Percentiles rank a stretch among this genome's conserved stretches.
phyloP scores from a whole-genome alignment of 1,139 yeast species.

The Nakaseomyces nivariensis region DNA sequence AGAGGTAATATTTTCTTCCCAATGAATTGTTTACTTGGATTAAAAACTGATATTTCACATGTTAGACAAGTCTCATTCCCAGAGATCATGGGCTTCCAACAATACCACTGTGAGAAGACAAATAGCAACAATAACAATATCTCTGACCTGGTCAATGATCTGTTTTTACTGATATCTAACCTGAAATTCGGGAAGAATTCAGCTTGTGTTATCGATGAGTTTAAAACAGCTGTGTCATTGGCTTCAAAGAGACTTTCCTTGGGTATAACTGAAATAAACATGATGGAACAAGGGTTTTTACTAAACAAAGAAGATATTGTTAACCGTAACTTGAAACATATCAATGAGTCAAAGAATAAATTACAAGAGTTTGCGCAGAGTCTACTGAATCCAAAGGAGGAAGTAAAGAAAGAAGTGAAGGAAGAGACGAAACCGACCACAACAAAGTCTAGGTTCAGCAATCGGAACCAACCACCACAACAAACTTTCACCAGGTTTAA shows the following conservation, averaged over 20 bases:
- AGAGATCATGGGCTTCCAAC: conserved; percentile 8
- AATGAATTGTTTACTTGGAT: background rate
- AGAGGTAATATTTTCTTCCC: conserved; percentile 16
- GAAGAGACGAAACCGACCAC: background rate
- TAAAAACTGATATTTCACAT: background rate
- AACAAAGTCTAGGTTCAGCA: background rate
- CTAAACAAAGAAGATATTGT: background rate
- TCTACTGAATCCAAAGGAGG: background rate
- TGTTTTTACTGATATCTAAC: conserved; percentile 7
- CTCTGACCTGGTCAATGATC: conserved; percentile 8
- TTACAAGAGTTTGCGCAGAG: background rate
- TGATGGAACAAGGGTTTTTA: background rate
- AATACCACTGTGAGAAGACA: conserved; percentile 7
- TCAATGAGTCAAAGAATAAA: background rate
- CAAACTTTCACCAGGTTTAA: background rate
- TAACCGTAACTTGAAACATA: background rate
- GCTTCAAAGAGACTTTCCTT: background rate
- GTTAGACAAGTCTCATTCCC: background rate
- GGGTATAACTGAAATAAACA: background rate
- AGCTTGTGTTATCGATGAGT: background rate
- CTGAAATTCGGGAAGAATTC: conserved; percentile 7
- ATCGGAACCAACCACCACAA: background rate
- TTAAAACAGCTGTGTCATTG: background rate
- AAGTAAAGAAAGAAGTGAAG: background rate
- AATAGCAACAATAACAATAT: conserved; percentile 5